Conservation (phyloP, 768 basidiomycete genomes). For the Chalciporus piperatus region DNA sequence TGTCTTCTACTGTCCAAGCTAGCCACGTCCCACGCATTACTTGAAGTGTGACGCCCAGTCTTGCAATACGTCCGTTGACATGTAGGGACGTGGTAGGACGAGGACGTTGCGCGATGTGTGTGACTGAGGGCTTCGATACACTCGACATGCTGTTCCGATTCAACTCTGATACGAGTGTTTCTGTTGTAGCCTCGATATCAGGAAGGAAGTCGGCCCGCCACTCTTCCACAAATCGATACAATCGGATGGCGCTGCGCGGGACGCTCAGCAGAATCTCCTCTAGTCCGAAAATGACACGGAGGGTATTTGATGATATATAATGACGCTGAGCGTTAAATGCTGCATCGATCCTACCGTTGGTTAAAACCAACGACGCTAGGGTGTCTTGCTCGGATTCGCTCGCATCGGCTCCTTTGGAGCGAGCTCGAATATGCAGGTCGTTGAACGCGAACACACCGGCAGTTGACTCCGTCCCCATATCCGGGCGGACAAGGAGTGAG, state of each 20-base stretch:
- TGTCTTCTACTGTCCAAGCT: conserved; percentile 63
- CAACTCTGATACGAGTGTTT: conserved; percentile 64
- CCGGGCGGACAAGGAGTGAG: conserved; percentile 16
- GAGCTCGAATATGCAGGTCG: conserved; percentile 56
- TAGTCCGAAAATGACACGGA: conserved; percentile 45
- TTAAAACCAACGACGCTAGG: conserved; percentile 58
- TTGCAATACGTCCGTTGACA: conserved; percentile 50
- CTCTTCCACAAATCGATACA: conserved; percentile 77
- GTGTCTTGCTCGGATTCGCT: conserved; percentile 46
- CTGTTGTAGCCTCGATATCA: conserved; percentile 64
- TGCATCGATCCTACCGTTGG: conserved; percentile 43
- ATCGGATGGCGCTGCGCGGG: conserved; percentile 76
- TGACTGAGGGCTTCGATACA: conserved; percentile 28
- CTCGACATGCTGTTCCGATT: conserved; percentile 40
- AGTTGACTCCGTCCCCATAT: conserved; percentile 37
- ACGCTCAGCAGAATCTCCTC: conserved; percentile 53
- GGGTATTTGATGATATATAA: conserved; percentile 40
- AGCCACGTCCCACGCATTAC: conserved; percentile 90
- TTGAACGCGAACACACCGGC: conserved; percentile 49
- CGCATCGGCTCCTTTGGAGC: conserved; percentile 43
- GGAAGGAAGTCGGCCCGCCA: conserved; percentile 82
- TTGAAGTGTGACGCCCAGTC: conserved; percentile 63
- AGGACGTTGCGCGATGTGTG: conserved; percentile 9
- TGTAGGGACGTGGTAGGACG: conserved; percentile 34
- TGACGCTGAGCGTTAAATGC: conserved; percentile 36